These are phyloP conservation scores for Waitea zeae DNA, from an alignment of 1,284 basidiomycete genomes.

Conservation along the genomic window DNA sequence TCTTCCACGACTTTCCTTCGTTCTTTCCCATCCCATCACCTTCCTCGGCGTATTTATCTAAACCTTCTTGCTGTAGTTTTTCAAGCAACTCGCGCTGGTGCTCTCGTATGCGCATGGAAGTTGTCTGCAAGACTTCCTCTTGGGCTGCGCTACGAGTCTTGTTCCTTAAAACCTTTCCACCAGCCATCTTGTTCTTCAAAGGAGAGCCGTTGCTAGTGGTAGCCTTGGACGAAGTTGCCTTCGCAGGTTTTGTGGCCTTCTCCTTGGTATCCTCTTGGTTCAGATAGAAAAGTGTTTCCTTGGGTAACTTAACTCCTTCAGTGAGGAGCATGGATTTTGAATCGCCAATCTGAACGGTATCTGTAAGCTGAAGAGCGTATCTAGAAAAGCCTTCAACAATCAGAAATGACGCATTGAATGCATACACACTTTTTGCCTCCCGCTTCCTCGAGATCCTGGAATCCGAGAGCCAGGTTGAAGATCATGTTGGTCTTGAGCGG, in stretches of 20 bases:
- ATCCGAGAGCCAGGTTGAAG: conserved; percentile 73
- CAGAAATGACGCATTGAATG: not conserved
- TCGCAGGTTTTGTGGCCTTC: conserved; percentile 35
- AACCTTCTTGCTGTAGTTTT: conserved; percentile 65
- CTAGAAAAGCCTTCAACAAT: conserved; percentile 18
- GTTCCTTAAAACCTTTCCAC: conserved; percentile 70
- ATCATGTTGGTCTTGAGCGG: conserved; percentile 70
- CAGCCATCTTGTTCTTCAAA: conserved; percentile 53
- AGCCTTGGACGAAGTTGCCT: conserved; percentile 33
- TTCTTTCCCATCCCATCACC: conserved; percentile 55
- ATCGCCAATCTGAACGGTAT: conserved; percentile 71
- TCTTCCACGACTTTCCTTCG: conserved; percentile 84
- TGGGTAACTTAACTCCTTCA: conserved; percentile 66
- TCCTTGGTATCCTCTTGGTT: conserved; percentile 34
- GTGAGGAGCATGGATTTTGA: conserved; percentile 63
- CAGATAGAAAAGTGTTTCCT: conserved; percentile 83
- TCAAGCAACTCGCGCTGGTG: conserved; percentile 83
- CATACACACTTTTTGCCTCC: conserved; percentile 54
- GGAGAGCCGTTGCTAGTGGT: conserved; percentile 47
- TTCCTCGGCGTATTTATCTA: conserved; percentile 73
- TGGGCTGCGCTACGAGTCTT: conserved; percentile 70
- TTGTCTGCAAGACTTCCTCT: conserved; percentile 62
- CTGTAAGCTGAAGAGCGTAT: conserved; percentile 81
- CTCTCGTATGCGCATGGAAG: conserved; percentile 56
- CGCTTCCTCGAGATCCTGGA: conserved; percentile 64